Evolutionary conservation across 495 filamentous ascomycete species (phyloP), one percentile per base, ranked within the genome.

Genomic region (Bacidia gigantensis): DNA sequence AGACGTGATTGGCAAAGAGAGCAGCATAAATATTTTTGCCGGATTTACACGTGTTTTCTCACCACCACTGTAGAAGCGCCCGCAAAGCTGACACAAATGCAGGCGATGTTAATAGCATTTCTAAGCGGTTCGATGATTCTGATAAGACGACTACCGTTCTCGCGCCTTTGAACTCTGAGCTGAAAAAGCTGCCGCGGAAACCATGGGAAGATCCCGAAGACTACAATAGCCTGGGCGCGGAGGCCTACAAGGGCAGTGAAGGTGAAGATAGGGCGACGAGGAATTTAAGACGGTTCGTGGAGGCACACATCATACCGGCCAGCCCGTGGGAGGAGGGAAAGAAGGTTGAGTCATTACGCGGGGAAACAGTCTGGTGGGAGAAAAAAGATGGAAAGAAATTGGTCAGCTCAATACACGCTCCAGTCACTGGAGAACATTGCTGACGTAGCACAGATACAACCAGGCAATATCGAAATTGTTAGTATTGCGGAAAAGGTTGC

Each of bases 171-270:
- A 97, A 98, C 65, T 79, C 76, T 38, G 87, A 79, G 0, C 78
- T 98, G 55, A 82, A 82, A 57, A 75, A 67, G 1, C 72, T 97
- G 38, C 87, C 89, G 0, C 72, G 86, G 52, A 97, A 97, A 62
- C 92, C 92, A 1, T 98, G 92, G 92, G 90, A 98, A 59, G 81
- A 93, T 56, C 80, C 86, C 0, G 66, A 78, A 38, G 93, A 98
- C 51, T 95, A 94, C 63, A 69, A 67, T 2, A 69, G 68, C 5
- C 69, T 87, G 17, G 90, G 90, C 0, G 70, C 76, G n/a, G 64
- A 82, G 26, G 88, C 87, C 3, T 97, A 97, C 63, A 77, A 85
- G 32, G 92, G 92, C 0, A 65, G 73, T 0, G 79, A 77, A 12
- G 93, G 93, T 0, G 80, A 84, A 53, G 85, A 90, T 51, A 72